Evolutionary conservation across 1,284 basidiomycete species (phyloP), one percentile per base, ranked within the genome.

Genomic region (Mrakiaceae sp.): DNA sequence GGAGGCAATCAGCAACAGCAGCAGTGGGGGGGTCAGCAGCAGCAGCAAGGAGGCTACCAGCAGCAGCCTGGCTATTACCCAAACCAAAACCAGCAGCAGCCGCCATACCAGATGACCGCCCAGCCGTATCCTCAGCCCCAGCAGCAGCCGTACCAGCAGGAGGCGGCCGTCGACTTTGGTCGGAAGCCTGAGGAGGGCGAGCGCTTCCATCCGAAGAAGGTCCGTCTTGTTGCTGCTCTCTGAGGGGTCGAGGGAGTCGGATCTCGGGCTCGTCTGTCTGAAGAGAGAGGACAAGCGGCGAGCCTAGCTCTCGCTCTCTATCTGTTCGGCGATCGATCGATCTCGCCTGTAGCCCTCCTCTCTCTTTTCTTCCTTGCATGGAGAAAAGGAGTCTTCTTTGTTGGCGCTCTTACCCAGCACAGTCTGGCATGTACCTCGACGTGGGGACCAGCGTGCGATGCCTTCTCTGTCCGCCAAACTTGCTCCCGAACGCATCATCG

Each of bases 121-220:
- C 8, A 6, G 39, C 12, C 43, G 44, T 51, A 66, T 14, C 49
- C 42, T 5, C 43, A 55, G 53, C 55, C 58, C 58, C 50, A 58
- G 57, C 48, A 50, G 4, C 64, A 63, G 40, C 73, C 72, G n/a
- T 76, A 77, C 64, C 64, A 63, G 50, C 48, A 63, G 42, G 27
- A 59, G 4, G 39, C 63, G 14, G 27, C 58, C 2, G 58, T 59
- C 7, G 46, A 66, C 46, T 66, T 60, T 42, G 44, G 51, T 10
- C 6, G 7, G 16, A 61, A 61, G 54, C 61, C 61, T 10, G 40
- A 40, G 14, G 62, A 53, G 58, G 83, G 82, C 12, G 83, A 82
- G 50, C 76, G 87, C 50, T 87, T 89, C 78, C 82, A 82, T 68
- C 85, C 75, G 3, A 84, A 83, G 77, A 86, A 83, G 64, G 64